Conservation (phyloP, 139 green algal genomes). For the Micromonas pusilla region DNA sequence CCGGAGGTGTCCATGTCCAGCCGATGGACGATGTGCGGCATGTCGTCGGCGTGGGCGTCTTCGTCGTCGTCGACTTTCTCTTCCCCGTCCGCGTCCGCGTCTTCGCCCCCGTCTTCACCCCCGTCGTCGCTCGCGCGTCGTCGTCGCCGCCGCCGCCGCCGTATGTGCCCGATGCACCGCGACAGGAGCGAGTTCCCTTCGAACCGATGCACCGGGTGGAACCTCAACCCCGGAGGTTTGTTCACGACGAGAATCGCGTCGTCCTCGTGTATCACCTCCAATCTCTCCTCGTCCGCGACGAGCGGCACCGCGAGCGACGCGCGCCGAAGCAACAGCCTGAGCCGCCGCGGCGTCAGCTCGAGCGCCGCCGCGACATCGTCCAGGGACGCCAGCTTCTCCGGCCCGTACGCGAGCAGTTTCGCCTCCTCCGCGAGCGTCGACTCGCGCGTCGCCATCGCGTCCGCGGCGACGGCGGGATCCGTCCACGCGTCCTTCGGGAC, state of each 20-base stretch:
- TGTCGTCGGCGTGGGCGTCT: background rate
- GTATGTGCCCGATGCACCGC: conserved; percentile 13
- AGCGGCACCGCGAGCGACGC: background rate
- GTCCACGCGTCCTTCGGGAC: background rate
- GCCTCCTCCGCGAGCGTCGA: background rate
- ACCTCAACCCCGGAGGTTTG: conserved; percentile 28
- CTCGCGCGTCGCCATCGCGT: background rate
- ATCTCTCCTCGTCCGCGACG: background rate
- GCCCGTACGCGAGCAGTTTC: background rate
- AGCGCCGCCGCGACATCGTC: background rate
- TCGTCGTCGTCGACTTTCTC: background rate
- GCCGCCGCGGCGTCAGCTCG: background rate
- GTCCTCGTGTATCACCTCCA: conserved; percentile 28
- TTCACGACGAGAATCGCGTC: conserved; percentile 31
- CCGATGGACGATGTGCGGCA: conserved; percentile 30
- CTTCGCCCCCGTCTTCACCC: background rate
- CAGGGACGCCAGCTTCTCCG: background rate
- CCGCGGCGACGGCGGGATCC: background rate
- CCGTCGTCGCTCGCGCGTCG: too few species aligned
- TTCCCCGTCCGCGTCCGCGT: background rate
- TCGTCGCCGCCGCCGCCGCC: background rate
- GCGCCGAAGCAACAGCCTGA: background rate
- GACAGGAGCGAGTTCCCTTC: conserved; percentile 27
- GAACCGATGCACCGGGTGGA: conserved; percentile 28
- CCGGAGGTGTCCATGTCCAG: conserved; percentile 41